Percentiles rank a stretch among this genome's conserved stretches.
phyloP scores from a whole-genome alignment of 495 filamentous ascomycete genomes.

The Podospora pseudoanserina region DNA sequence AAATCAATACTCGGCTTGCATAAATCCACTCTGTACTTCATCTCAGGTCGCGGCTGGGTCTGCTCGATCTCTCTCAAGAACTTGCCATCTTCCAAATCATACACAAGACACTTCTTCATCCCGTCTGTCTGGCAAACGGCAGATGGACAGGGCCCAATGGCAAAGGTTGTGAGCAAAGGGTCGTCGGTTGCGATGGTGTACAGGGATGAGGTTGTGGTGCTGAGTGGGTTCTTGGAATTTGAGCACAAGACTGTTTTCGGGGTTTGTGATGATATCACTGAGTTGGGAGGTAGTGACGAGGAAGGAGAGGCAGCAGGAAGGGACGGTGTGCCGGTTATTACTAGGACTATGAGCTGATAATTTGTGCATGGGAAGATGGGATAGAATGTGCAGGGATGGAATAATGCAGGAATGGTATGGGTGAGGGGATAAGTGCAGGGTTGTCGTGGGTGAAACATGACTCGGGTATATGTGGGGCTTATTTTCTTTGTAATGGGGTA shows the following conservation, averaged over 20 bases:
- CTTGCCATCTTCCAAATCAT: neutral
- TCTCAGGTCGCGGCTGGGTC: constrained; percentile 24
- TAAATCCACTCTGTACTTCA: constrained; percentile 19
- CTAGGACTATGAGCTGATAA: neutral
- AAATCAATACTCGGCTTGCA: constrained; percentile 17
- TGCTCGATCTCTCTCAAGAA: constrained; percentile 21
- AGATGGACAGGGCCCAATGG: constrained; percentile 11
- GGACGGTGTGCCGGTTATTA: constrained; percentile 14
- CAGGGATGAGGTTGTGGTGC: constrained; percentile 21
- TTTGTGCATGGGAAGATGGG: neutral
- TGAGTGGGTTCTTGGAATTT: constrained; percentile 29
- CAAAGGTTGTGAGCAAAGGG: constrained; percentile 19
- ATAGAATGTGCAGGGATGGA: neutral
- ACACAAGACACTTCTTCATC: constrained; percentile 25
- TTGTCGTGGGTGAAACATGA: neutral
- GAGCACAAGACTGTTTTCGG: constrained; percentile 22
- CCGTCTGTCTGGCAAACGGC: constrained; percentile 26
- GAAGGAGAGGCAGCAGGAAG: neutral
- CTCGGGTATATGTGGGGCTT: neutral
- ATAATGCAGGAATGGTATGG: neutral
- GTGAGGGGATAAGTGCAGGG: neutral
- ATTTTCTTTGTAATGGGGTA: neutral
- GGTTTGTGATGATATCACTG: neutral
- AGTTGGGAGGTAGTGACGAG: neutral
- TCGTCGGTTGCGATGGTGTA: constrained; percentile 21